Evolutionary conservation across 1,139 yeast genomes (phyloP).

Genomic region (Hemisphaericaspora xylanilytica): DNA sequence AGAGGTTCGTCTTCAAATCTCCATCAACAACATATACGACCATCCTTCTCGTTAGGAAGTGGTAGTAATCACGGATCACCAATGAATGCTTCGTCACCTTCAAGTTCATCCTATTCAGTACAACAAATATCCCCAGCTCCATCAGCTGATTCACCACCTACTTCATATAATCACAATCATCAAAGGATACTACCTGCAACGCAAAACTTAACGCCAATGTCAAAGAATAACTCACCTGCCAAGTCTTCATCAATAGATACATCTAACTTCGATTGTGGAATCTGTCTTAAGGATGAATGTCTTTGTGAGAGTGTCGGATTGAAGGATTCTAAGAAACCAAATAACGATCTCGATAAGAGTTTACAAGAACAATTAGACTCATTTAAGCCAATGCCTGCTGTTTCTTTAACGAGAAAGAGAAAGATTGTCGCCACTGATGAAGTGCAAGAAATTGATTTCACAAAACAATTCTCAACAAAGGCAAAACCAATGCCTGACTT

Average conservation of each 20-base stretch:
- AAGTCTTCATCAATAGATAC: constrained; percentile 6
- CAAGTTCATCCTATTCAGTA: constrained; percentile 35
- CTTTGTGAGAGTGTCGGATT: constrained; percentile 67
- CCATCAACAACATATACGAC: constrained; percentile 4
- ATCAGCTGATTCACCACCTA: constrained; percentile 48
- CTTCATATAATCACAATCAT: background rate
- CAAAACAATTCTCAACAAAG: constrained; percentile 37
- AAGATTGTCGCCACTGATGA: constrained; percentile 16
- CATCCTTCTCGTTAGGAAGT: constrained; percentile 6
- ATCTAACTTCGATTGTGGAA: constrained; percentile 54
- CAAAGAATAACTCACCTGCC: constrained; percentile 13
- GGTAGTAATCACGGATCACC: constrained; percentile 14
- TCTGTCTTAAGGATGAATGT: constrained; percentile 68
- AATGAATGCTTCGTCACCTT: constrained; percentile 26
- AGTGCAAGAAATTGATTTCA: constrained; percentile 52
- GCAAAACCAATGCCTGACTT: constrained; percentile 42
- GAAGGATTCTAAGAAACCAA: constrained; percentile 23
- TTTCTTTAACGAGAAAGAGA: constrained; percentile 41
- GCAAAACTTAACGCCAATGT: constrained; percentile 18
- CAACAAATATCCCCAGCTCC: constrained; percentile 57
- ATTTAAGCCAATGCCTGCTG: constrained; percentile 61
- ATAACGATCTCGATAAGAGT: constrained; percentile 6
- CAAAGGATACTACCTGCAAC: constrained; percentile 1
- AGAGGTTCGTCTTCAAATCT: background rate
- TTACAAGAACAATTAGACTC: constrained; percentile 36